These are phyloP conservation scores for Pseudogymnoascus sp. DNA, from an alignment of 2,329 filamentous ascomycete genomes.

Conservation along the genomic window DNA sequence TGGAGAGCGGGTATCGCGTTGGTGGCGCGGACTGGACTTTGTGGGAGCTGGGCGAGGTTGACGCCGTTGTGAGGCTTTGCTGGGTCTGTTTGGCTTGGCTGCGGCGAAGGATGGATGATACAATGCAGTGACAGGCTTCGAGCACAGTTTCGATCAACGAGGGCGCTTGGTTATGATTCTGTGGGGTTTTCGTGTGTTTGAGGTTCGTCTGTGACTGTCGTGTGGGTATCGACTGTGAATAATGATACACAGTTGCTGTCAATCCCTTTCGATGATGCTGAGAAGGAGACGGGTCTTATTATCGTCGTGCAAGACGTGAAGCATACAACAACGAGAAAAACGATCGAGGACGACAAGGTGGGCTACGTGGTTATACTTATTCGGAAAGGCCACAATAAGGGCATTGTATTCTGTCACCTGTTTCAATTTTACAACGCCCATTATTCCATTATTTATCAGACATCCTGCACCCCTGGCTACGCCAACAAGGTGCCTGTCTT, in stretches of 20 bases:
- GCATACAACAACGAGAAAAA: constrained; percentile 1
- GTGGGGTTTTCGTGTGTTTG: constrained; percentile 4
- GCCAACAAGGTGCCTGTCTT: constrained; percentile 12
- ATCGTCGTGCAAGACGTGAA: constrained; percentile 2
- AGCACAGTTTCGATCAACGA: constrained; percentile 7
- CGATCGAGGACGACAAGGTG: not conserved
- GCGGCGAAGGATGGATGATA: constrained; percentile 4
- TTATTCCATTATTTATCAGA: constrained; percentile 7
- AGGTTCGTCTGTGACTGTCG: not conserved
- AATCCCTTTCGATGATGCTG: not conserved
- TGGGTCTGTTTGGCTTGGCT: not conserved
- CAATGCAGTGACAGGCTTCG: constrained; percentile 6
- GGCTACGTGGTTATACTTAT: constrained; percentile 7
- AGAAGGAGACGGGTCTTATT: not conserved
- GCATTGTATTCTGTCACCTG: constrained; percentile 8
- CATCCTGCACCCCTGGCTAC: constrained; percentile 4
- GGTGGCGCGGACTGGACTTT: not conserved
- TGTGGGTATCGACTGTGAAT: not conserved
- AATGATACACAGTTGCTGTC: not conserved
- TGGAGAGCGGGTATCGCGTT: constrained; percentile 4
- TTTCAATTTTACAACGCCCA: constrained; percentile 6
- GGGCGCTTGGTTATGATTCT: constrained; percentile 4
- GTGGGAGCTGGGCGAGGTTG: not conserved
- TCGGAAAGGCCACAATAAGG: not conserved
- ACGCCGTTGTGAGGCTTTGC: not conserved